Conservation (phyloP, 2,329 filamentous ascomycete species). For the Blastomyces silverae region DNA sequence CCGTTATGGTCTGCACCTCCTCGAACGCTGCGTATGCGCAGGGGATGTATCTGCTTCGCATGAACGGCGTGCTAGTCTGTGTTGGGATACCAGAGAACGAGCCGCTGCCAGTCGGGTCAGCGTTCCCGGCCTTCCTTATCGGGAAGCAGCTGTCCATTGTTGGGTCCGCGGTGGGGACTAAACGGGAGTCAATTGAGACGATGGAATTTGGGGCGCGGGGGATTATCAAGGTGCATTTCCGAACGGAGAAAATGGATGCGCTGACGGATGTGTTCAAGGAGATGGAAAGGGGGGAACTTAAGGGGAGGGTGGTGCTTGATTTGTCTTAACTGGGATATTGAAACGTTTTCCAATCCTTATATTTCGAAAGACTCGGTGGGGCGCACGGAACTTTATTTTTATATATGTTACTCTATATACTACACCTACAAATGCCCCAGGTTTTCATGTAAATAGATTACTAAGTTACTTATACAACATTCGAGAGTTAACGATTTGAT, state of each 20-base stretch:
- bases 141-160: slow-evolving; percentile 42
- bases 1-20: slow-evolving; percentile 52
- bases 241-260: slow-evolving; percentile 44
- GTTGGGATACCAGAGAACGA: slow-evolving; percentile 48
- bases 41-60: slow-evolving; percentile 43
- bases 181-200: slow-evolving; percentile 46
- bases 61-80: slow-evolving; percentile 48
- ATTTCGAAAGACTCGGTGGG: neutral
- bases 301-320: slow-evolving; percentile 46
- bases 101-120: slow-evolving; percentile 40
- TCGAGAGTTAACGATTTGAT: neutral
- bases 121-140: slow-evolving; percentile 41
- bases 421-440: neutral
- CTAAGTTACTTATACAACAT: too few species aligned
- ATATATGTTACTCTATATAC: too few species aligned
- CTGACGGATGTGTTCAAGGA: slow-evolving; percentile 43
- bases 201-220: slow-evolving; percentile 46
- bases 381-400: too few species aligned
- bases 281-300: slow-evolving; percentile 41
- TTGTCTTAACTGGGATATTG: slow-evolving; percentile 24
- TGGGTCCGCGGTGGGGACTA: slow-evolving; percentile 47
- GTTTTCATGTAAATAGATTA: neutral
- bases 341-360: neutral
- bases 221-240: slow-evolving; percentile 42
- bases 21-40: slow-evolving; percentile 48